A percentile compares a stretch with the other conserved stretches of the same genome.
These are phyloP conservation scores for Lachancea fermentati DNA, from an alignment of 805 yeast species.

Conservation along the genomic window DNA sequence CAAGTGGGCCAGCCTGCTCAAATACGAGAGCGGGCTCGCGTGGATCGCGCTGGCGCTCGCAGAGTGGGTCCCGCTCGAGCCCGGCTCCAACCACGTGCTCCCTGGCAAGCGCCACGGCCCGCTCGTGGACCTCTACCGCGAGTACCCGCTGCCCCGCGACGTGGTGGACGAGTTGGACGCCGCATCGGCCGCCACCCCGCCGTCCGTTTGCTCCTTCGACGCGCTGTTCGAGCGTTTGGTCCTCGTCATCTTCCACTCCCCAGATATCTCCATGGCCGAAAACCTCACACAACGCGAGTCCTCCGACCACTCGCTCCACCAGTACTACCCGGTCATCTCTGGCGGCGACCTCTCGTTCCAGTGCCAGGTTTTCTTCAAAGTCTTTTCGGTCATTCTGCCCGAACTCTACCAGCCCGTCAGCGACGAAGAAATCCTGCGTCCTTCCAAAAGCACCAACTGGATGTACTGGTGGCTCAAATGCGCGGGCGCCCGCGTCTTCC, in stretches of 20 bases:
- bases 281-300: constrained; percentile 13
- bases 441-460: constrained; percentile 70
- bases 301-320: constrained; percentile 10
- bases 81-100: constrained; percentile 26
- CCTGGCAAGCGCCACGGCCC: constrained; percentile 19
- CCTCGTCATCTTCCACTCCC: constrained; percentile 69
- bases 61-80: constrained; percentile 77
- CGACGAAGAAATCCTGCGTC: constrained; percentile 71
- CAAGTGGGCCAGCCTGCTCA: constrained; percentile 75
- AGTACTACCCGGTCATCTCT: constrained; percentile 30
- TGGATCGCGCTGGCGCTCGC: constrained; percentile 88
- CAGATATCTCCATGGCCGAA: constrained; percentile 39
- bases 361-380: constrained; percentile 45
- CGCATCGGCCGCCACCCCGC: constrained; percentile 15
- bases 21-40: constrained; percentile 74
- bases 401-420: constrained; percentile 69
- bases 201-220: constrained; percentile 45
- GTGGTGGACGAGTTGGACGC: constrained; percentile 6
- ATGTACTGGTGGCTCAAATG: constrained; percentile 92
- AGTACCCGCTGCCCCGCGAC: constrained; percentile 26
- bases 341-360: constrained; percentile 33
- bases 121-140: constrained; percentile 20
- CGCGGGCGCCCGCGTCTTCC: constrained; percentile 82
- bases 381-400: constrained; percentile 61
- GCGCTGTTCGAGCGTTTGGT: constrained; percentile 72